Evolutionary conservation across 352 stramenopile species (phyloP), one percentile per base, ranked within the genome.

Genomic region (Globisporangium carolinianum): DNA sequence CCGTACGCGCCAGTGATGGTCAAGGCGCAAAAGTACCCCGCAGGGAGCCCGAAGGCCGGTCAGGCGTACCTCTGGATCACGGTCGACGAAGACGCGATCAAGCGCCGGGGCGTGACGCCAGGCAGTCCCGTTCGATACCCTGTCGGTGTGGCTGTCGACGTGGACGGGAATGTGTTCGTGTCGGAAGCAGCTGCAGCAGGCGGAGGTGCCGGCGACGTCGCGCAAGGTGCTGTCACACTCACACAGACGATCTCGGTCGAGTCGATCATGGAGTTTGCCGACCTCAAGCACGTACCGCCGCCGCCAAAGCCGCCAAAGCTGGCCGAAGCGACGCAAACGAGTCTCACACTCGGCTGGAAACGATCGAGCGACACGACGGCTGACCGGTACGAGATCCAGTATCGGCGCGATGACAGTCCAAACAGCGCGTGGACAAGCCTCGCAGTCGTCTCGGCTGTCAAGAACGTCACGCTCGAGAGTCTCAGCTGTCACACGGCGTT

Each of bases 21-120:
- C 37, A 70, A 90, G 64, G 79, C 78, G 37, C 78, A 92, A 65
- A 79, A 77, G 65, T 87, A 87, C 52, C 77, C 76, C n/a, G 55
- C 62, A 6, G 60, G 51, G 0, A 88, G 78, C 14, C 63, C 78
- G 1, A 76, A 88, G 45, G 77, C 82, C 11, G 79, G 79, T 0
- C 70, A 91, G 43, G 70, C 71, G 6, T 92, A 89, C 42, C 63
- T 92, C 11, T 92, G 83, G 83, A 86, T 92, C 60, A 77, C 68
- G 42, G 67, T 89, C 3, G 79, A 92, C 60, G 79, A 92, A 47
- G 65, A 67, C 14, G 73, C 73, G 47, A 83, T 90, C 60, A 86
- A 85, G 60, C 65, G 73, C 24, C 69, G 69, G 15, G 75, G 75
- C 37, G 68, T 60, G 0, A 64, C 67, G 0, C 55, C 62, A 5